These are phyloP conservation scores for Hygrophoropsis aurantiaca DNA, from an alignment of 768 basidiomycete genomes.

Conservation along the genomic window DNA sequence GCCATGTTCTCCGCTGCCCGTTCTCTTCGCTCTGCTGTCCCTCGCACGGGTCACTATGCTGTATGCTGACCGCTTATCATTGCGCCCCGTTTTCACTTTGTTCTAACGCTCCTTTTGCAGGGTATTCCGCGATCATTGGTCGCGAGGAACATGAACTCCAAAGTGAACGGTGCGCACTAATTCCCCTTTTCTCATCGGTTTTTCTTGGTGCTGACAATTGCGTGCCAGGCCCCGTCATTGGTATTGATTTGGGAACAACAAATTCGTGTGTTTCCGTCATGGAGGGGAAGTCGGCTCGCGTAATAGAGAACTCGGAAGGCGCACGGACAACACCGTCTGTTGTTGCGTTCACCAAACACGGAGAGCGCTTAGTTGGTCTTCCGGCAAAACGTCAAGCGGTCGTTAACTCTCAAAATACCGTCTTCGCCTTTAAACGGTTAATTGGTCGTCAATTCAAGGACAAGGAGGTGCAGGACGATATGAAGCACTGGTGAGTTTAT, in stretches of 20 bases:
- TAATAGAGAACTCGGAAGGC: conserved; percentile 98
- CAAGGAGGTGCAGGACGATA: conserved; percentile 90
- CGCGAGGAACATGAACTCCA: conserved; percentile 93
- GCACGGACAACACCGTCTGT: conserved; percentile 97
- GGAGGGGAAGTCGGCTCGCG: conserved; percentile 93
- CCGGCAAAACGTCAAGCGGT: conserved; percentile 98
- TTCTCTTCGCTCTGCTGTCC: conserved; percentile 57
- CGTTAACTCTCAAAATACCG: conserved; percentile 92
- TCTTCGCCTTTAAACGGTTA: conserved; percentile 91
- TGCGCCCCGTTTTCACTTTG: background rate
- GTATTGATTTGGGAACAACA: conserved; percentile 95
- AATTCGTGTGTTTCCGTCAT: conserved; percentile 92
- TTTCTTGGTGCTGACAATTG: background rate
- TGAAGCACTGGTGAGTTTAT: conserved; percentile 69
- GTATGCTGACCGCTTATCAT: conserved; percentile 38
- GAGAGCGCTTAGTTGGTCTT: conserved; percentile 92
- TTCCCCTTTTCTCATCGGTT: background rate
- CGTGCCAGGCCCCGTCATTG: conserved; percentile 76
- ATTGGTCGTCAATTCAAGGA: conserved; percentile 94
- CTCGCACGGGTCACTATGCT: conserved; percentile 64
- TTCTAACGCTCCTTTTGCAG: conserved; percentile 33
- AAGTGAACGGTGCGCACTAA: conserved; percentile 72
- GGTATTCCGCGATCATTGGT: conserved; percentile 70
- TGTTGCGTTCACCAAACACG: conserved; percentile 98
- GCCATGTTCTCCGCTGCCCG: conserved; percentile 75